Base-by-base conservation (phyloP, 345 rosid species). In the thale cress (Arabidopsis thaliana) region DNA sequence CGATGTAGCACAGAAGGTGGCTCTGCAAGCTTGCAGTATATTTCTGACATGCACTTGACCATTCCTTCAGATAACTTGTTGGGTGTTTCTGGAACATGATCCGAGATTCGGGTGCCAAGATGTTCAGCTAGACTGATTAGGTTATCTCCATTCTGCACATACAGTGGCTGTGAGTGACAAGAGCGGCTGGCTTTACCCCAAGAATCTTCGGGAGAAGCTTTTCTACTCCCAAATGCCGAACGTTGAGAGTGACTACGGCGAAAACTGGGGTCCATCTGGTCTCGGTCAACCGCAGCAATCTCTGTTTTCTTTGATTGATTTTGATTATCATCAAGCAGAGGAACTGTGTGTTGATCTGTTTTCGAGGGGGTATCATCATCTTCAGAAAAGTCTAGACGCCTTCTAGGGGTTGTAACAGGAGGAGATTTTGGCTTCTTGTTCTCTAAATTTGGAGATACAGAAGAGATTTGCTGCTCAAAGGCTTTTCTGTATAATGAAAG, bases 61-160 rank as follows among this genome's bases (percentile, higher is more conserved):
- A 95, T 95, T 68, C 90, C 98, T 84, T 95, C 97, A n/a, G 98
- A 87, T 52, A 95, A 82, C 82, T 86, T 90, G 90, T 90, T 92
- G 14, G 98, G 94, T 25, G 93, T 84, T 77, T 90, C 96, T 56
- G 90, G 92, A 77, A 92, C 85, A 65, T 95, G 99, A 81, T 95
- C 99, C 7, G 96, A 92, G 58, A 90, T 84, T 22, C 86, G 81
- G 38, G 96, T 90, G 5, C 99, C 99, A 0, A 95, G 93, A 84
- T 90, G 95, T 84, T 95, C 97, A 5, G 98, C 99, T 74, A 95
- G 79, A 81, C 98, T 95, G 75, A 95, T 83, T 62, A 95, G 57
- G 71, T 83, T 90, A 41, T 85, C 79, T 67, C 84, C 79, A 67
- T 83, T 90, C 72, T 86, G 89, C 88, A 82, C 85, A 73, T 91